Conservation (phyloP, 495 filamentous ascomycete genomes). For the Penicillium subrubescens region DNA sequence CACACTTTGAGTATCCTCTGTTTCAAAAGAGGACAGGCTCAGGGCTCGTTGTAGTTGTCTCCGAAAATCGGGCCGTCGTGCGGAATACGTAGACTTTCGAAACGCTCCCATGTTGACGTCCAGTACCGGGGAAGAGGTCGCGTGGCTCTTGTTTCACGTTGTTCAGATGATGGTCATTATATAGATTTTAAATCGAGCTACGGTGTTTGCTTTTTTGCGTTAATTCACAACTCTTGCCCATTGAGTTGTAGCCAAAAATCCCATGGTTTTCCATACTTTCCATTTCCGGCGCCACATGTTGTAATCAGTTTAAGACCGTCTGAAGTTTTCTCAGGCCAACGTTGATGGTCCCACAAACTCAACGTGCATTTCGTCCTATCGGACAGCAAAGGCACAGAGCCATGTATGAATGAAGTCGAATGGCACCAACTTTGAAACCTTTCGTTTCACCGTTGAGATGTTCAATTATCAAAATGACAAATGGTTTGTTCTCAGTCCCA, state of each 20-base stretch:
- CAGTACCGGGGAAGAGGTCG: background rate
- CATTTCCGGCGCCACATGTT: background rate
- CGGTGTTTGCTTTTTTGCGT: background rate
- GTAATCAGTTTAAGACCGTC: background rate
- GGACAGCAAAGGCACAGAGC: no score
- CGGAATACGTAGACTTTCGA: background rate
- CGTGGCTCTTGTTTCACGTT: background rate
- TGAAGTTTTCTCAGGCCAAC: no score
- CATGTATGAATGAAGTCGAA: no score
- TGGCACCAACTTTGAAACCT: no score
- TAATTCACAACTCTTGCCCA: background rate
- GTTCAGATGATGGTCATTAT: background rate
- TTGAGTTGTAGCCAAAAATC: slow-evolving; percentile 2
- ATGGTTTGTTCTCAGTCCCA: background rate
- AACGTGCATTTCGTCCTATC: no score
- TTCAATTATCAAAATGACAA: slow-evolving; percentile 3
- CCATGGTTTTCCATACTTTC: background rate
- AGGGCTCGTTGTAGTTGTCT: background rate
- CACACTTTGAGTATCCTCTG: background rate
- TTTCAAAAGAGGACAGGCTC: slow-evolving; percentile 1
- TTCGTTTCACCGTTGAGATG: slow-evolving; percentile 4
- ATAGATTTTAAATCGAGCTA: slow-evolving; percentile 3
- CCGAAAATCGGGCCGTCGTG: background rate
- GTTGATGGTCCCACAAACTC: no score
- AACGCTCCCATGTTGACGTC: slow-evolving; percentile 1